These are phyloP conservation scores for Acanthamoeba triangularis DNA, from an alignment of 208 protist species.

Conservation along the genomic window DNA sequence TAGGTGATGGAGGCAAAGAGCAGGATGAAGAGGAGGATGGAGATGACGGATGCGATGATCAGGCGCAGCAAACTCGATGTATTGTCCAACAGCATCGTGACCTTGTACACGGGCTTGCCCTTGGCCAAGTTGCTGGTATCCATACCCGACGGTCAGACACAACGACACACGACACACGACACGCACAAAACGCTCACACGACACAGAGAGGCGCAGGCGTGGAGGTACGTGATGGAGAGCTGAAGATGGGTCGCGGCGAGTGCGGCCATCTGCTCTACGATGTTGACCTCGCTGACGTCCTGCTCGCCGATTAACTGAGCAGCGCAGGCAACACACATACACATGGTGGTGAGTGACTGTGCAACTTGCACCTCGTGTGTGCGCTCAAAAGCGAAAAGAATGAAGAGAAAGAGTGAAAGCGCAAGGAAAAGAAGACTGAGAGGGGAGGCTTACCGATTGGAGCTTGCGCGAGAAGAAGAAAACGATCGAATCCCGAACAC, in stretches of 20 bases:
- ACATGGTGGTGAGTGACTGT: neutral
- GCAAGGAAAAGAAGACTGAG: neutral
- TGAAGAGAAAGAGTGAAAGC: neutral
- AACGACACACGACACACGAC: neutral
- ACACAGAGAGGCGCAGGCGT: neutral
- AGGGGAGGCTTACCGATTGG: neutral
- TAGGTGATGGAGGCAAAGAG: constrained; percentile 19
- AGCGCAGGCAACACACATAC: neutral
- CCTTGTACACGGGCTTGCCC: constrained; percentile 37
- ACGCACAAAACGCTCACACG: neutral
- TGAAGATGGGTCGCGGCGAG: constrained; percentile 32
- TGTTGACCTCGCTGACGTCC: constrained; percentile 53
- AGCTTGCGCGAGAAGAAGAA: constrained; percentile 64
- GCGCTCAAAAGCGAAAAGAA: neutral
- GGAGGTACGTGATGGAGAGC: constrained; percentile 4
- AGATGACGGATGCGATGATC: neutral
- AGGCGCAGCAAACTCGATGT: neutral
- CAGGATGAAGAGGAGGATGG: neutral
- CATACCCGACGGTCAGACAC: neutral
- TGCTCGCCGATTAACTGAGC: constrained; percentile 30
- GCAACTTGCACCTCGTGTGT: no score
- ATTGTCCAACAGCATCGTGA: neutral
- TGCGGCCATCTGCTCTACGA: constrained; percentile 5
- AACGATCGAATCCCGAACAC: constrained; percentile 41
- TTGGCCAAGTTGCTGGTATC: neutral